Evolutionary conservation across 345 rosid species (phyloP), one percentile per base, ranked within the genome.

Genomic region (Kernera saxatilis): DNA sequence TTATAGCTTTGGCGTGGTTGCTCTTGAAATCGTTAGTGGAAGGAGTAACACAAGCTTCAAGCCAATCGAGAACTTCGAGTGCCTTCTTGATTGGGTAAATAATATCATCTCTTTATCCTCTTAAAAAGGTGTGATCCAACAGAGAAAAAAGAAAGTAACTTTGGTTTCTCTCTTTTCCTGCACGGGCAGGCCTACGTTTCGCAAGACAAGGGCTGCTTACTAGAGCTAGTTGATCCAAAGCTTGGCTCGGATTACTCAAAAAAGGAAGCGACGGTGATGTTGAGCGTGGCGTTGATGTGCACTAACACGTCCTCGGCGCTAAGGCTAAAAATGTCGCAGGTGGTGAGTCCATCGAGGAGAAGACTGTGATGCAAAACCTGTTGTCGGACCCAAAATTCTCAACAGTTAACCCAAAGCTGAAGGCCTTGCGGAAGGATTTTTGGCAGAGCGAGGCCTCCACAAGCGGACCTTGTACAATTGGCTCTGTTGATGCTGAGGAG

Each of bases 281-380:
- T 89, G 40, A 82, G 84, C 43, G 87, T 84, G 62, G 85, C 92
- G 26, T 82, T 89, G 11, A 44, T 84, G 58, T 86, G 95, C 75
- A 83, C 89, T 14, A 83, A 84, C 43, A 88, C 84, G 23, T 82
- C 95, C 11, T 88, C 89, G 45, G 78, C 84, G 3, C 75, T 85
- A 5, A 78, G 95, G 77, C 95, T 91, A n/a, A 75, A 82, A 18
- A 88, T 86, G 89, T 83, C 95, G 35, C 91, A 82, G 72, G 88
- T 85, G 12, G 91, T 84, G 50, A 83, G 87, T 70, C 84, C 86
- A 85, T 83, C 83, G 8, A 85, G 48, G 89, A 86, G 45, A 71
- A 61, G 70, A 86, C 89, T 1, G 77, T 82, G 63, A 83, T n/a
- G n/a, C n/a, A n/a, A n/a, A n/a, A n/a, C n/a, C n/a, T n/a, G n/a